A percentile compares a stretch with the other conserved stretches of the same genome.
Evolutionary conservation across 805 yeast genomes (phyloP).

Genomic region (Metschnikowia cerradonensis): DNA sequence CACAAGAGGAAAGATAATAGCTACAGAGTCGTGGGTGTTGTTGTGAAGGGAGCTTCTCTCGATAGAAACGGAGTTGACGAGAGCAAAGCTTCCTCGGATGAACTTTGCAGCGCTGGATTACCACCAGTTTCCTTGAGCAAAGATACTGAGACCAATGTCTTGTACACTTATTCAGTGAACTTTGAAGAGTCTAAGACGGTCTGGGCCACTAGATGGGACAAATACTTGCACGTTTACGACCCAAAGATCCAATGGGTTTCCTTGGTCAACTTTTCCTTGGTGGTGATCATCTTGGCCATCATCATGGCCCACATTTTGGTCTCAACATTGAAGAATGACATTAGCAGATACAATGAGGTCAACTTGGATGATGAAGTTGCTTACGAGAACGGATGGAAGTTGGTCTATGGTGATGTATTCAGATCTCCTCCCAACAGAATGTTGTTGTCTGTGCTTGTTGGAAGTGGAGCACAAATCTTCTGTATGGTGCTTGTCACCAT

Average conservation of each 20-base stretch:
- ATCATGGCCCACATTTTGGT: conserved; percentile 75
- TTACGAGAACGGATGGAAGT: conserved; percentile 96
- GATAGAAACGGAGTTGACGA: conserved; percentile 27
- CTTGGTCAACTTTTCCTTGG: conserved; percentile 75
- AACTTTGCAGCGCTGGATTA: conserved; percentile 29
- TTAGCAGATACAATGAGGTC: conserved; percentile 82
- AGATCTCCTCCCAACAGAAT: conserved; percentile 72
- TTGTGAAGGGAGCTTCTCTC: conserved; percentile 65
- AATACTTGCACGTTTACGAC: conserved; percentile 85
- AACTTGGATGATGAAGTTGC: conserved; percentile 82
- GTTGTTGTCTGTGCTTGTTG: conserved; percentile 74
- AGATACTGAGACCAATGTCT: conserved; percentile 51
- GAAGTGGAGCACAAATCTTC: conserved; percentile 83
- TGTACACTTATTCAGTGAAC: conserved; percentile 77
- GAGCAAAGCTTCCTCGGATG: conserved; percentile 21
- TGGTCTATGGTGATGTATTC: conserved; percentile 92
- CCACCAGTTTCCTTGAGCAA: conserved; percentile 47
- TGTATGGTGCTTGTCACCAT: conserved; percentile 72
- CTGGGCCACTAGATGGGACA: conserved; percentile 99
- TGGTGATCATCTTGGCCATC: conserved; percentile 71
- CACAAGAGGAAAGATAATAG: conserved; percentile 66
- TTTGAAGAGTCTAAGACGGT: conserved; percentile 68
- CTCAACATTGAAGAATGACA: conserved; percentile 79
- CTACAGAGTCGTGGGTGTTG: conserved; percentile 87
- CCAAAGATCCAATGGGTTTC: conserved; percentile 97